Conservation (phyloP, 129 eudicot species). For the Helichrysum umbraculigerum region DNA sequence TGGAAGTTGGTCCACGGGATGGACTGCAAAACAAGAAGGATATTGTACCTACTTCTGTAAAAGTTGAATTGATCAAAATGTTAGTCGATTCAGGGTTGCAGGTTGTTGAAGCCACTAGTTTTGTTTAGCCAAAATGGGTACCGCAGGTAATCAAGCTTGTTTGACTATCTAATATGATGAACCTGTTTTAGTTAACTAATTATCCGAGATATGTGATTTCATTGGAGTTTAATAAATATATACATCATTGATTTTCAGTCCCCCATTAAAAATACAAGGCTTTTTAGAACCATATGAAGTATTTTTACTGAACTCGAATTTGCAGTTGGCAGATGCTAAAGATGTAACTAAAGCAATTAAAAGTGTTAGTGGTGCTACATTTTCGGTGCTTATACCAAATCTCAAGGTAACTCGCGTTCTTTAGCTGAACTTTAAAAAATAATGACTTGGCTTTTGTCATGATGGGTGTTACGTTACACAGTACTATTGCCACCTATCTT, state of each 20-base stretch:
- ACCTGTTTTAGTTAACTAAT: too few species aligned
- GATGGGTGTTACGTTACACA: not conserved
- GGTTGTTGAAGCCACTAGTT: conserved; percentile 91
- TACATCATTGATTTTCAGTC: too few species aligned
- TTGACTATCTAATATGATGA: conserved; percentile 2
- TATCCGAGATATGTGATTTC: too few species aligned
- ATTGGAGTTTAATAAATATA: too few species aligned
- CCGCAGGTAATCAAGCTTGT: conserved; percentile 61
- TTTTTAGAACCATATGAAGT: too few species aligned
- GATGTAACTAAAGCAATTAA: conserved; percentile 66
- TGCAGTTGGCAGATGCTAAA: conserved; percentile 88
- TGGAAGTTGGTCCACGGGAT: conserved; percentile 95
- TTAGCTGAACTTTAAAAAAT: not conserved
- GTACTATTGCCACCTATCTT: not conserved
- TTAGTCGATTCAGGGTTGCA: conserved; percentile 76
- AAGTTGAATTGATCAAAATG: conserved; percentile 80
- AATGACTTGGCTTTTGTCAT: not conserved
- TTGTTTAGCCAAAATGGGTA: conserved; percentile 97
- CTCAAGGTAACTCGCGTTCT: conserved; percentile 52
- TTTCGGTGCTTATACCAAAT: conserved; percentile 87
- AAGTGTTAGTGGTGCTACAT: conserved; percentile 52
- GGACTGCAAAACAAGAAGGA: conserved; percentile 86
- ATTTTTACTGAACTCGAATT: too few species aligned
- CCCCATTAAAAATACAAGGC: too few species aligned
- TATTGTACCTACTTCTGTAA: conserved; percentile 73